These are phyloP conservation scores for Xylaria sp. DNA, from an alignment of 2,329 filamentous ascomycete genomes.

Conservation along the genomic window DNA sequence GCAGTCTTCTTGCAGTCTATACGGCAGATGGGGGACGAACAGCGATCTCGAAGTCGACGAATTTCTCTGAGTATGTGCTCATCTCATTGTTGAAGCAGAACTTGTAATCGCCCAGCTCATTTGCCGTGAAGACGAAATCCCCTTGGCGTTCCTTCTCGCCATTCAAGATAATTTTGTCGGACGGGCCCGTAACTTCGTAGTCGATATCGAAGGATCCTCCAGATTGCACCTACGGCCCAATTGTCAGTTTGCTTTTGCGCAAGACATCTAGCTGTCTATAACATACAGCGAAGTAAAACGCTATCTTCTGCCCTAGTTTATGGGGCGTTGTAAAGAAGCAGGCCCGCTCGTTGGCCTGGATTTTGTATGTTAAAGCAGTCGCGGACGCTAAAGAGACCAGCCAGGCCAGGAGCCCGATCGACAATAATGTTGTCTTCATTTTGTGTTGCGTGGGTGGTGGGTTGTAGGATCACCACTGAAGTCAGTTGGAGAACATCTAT, in stretches of 20 bases:
- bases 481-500: constrained; percentile 43
- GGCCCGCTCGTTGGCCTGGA: constrained; percentile 89
- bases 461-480: constrained; percentile 36
- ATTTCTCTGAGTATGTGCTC: constrained; percentile 97
- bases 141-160: constrained; percentile 94
- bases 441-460: constrained; percentile 48
- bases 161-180: constrained; percentile 82
- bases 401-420: constrained; percentile 76
- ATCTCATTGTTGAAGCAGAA: constrained; percentile 99
- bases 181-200: constrained; percentile 86
- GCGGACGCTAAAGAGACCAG: constrained; percentile 78
- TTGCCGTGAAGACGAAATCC: constrained; percentile 97
- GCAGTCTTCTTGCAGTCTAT: constrained; percentile 25
- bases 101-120: constrained; percentile 86
- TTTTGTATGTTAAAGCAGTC: constrained; percentile 94
- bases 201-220: constrained; percentile 98
- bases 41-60: constrained; percentile 97
- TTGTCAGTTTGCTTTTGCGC: constrained; percentile 30
- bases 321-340: constrained; percentile 92
- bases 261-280: background rate
- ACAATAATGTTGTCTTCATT: constrained; percentile 74
- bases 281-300: constrained; percentile 97
- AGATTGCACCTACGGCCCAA: constrained; percentile 81
- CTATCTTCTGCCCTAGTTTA: constrained; percentile 85
- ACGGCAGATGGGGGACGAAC: constrained; percentile 64